Evolutionary conservation across 495 filamentous ascomycete species (phyloP), one percentile per base, ranked within the genome.

Genomic region (Podospora bellae-mahoneyi): DNA sequence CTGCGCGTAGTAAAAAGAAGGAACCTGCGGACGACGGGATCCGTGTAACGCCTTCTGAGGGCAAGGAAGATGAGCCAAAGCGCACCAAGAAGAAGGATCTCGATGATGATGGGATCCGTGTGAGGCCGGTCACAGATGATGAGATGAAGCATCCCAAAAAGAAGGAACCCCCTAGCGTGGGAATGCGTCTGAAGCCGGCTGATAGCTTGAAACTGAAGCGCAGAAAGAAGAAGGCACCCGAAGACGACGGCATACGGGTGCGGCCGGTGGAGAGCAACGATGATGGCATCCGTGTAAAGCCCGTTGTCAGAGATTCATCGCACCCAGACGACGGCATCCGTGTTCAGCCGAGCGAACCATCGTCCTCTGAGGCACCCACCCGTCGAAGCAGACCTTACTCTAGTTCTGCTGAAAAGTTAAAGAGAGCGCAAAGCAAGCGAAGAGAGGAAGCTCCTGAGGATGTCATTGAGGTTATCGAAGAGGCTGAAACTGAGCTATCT

Each of bases 381-480:
- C 39, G 39, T 3, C 39, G 9, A 48, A 15, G 59, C 6, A 74
- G 80, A 48, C 76, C 81, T 2, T 67, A 75, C 34, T 69, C 71
- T 6, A 71, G 72, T 34, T 78, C 76, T 6, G 68, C 60, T 58
- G 64, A 72, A 58, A 66, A 63, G 64, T 70, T 54, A 5, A 59
- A 44, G 7, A 67, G 70, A 54, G 56, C 62, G 5, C 44, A 70
- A 64, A 77, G 72, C 65, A 65, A 67, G 56, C 69, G 70, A 62
- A 73, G 73, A 26, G 74, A 72, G 15, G 71, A 56, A 75, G 70
- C 86, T 80, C 65, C 83, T 82, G 76, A 76, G 79, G 70, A 85
- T 77, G 63, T 84, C 78, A 76, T 86, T 80, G 59, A 85, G 75
- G 72, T 73, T 3, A 72, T 71, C 26, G 76, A 80, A 64, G 76